Conservation (phyloP, 129 eudicot species). For the Flaveria robusta region DNA sequence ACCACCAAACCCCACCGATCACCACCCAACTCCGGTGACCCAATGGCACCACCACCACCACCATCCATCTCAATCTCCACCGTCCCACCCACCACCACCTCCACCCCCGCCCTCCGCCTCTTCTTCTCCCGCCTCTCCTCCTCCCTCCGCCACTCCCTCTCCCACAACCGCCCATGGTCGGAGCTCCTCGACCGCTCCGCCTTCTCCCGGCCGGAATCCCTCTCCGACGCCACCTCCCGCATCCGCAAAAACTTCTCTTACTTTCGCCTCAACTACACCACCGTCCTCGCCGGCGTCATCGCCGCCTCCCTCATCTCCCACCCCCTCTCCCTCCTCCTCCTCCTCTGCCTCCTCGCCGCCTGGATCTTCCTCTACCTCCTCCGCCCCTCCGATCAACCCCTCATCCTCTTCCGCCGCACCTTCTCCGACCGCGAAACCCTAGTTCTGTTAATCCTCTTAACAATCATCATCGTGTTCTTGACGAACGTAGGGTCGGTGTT, state of each 20-base stretch:
- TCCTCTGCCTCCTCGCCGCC: constrained; percentile 63
- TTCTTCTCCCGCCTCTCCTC: constrained; percentile 60
- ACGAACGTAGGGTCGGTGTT: constrained; percentile 72
- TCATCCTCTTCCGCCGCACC: constrained; percentile 55
- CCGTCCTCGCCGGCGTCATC: constrained; percentile 50
- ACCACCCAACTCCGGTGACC: background rate
- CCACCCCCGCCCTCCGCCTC: constrained; percentile 68
- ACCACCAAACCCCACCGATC: background rate
- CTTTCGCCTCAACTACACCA: constrained; percentile 77
- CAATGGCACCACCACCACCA: constrained; percentile 46
- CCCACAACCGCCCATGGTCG: constrained; percentile 82
- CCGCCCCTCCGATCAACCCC: constrained; percentile 64
- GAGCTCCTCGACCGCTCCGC: constrained; percentile 79
- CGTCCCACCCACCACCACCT: constrained; percentile 25
- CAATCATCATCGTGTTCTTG: constrained; percentile 65
- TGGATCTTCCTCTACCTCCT: constrained; percentile 74
- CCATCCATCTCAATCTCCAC: constrained; percentile 54
- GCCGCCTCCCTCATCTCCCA: constrained; percentile 78
- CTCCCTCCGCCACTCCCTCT: constrained; percentile 63
- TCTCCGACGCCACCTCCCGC: constrained; percentile 77
- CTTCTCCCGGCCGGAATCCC: constrained; percentile 67
- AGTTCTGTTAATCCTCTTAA: constrained; percentile 49
- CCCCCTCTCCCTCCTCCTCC: constrained; percentile 75
- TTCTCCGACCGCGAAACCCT: constrained; percentile 70
- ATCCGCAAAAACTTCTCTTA: constrained; percentile 74